These are phyloP conservation scores for Ophiostoma sp. DNA, from an alignment of 2,329 filamentous ascomycete genomes.

Conservation along the genomic window DNA sequence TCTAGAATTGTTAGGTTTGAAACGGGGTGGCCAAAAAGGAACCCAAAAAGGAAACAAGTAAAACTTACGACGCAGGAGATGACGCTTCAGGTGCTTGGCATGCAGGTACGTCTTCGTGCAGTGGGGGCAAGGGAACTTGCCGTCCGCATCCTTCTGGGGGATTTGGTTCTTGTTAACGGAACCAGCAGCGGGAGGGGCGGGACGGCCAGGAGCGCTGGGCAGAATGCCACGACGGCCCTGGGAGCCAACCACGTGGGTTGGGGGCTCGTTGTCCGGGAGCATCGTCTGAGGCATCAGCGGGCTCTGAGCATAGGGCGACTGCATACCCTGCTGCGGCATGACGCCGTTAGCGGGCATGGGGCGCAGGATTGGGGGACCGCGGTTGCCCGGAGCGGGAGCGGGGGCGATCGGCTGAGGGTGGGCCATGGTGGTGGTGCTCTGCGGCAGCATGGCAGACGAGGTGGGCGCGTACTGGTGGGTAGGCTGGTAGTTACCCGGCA, in stretches of 20 bases:
- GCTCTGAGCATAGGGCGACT: conserved; percentile 61
- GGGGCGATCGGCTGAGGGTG: conserved; percentile 77
- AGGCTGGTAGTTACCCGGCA: conserved; percentile 54
- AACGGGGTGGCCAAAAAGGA: background rate
- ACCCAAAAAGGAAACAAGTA: conserved; percentile 35
- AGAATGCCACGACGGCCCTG: conserved; percentile 90
- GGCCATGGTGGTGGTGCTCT: conserved; percentile 64
- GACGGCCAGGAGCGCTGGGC: conserved; percentile 83
- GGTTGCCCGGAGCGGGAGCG: conserved; percentile 59
- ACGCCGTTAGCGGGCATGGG: conserved; percentile 70
- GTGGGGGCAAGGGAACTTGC: conserved; percentile 96
- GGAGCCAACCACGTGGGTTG: conserved; percentile 90
- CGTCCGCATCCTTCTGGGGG: conserved; percentile 92
- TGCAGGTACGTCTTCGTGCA: conserved; percentile 98
- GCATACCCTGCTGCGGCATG: conserved; percentile 58
- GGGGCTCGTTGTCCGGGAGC: conserved; percentile 61
- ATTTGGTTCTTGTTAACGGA: conserved; percentile 77
- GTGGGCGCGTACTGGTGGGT: conserved; percentile 58
- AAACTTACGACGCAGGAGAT: conserved; percentile 89
- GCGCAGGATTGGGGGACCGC: conserved; percentile 60
- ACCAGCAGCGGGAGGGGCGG: conserved; percentile 71
- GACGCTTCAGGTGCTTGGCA: conserved; percentile 95
- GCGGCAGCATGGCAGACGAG: conserved; percentile 62
- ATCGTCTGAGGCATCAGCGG: conserved; percentile 58
- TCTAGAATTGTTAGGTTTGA: conserved; percentile 53